phyloP scores from a whole-genome alignment of 2,329 filamentous ascomycete species.

The Fusarium multiceps region DNA sequence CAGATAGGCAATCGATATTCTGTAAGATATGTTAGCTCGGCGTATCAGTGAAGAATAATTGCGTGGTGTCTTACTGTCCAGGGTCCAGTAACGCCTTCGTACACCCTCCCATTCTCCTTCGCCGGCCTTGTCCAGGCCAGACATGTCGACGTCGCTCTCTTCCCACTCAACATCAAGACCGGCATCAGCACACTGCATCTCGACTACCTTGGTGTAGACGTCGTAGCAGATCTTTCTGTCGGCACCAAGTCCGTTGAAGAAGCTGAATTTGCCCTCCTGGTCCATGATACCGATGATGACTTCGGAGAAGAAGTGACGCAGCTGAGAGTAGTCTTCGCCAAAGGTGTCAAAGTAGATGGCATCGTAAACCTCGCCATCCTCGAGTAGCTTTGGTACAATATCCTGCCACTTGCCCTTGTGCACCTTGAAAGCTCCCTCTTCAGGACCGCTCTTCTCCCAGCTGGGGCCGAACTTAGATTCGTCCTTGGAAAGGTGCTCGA shows the following conservation, averaged over 20 bases:
- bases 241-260: conserved; percentile 91
- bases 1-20: conserved; percentile 80
- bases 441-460: conserved; percentile 67
- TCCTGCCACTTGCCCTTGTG: conserved; percentile 82
- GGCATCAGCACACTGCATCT: conserved; percentile 89
- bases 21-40: conserved; percentile 49
- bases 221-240: conserved; percentile 95
- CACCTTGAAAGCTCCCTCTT: conserved; percentile 77
- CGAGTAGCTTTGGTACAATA: conserved; percentile 74
- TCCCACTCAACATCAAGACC: conserved; percentile 92
- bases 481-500: conserved; percentile 68
- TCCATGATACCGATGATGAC: conserved; percentile 84
- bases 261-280: conserved; percentile 79
- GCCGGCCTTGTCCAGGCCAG: conserved; percentile 71
- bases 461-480: conserved; percentile 63
- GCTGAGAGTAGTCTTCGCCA: conserved; percentile 89
- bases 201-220: conserved; percentile 91
- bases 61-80: conserved; percentile 68
- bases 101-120: conserved; percentile 89
- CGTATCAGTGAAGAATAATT: neutral
- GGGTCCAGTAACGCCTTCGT: conserved; percentile 87
- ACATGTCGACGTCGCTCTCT: conserved; percentile 77
- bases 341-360: conserved; percentile 98
- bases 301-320: conserved; percentile 89
- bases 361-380: conserved; percentile 78